phyloP scores from a whole-genome alignment of 2,329 filamentous ascomycete genomes.

The Aphanocladium album region DNA sequence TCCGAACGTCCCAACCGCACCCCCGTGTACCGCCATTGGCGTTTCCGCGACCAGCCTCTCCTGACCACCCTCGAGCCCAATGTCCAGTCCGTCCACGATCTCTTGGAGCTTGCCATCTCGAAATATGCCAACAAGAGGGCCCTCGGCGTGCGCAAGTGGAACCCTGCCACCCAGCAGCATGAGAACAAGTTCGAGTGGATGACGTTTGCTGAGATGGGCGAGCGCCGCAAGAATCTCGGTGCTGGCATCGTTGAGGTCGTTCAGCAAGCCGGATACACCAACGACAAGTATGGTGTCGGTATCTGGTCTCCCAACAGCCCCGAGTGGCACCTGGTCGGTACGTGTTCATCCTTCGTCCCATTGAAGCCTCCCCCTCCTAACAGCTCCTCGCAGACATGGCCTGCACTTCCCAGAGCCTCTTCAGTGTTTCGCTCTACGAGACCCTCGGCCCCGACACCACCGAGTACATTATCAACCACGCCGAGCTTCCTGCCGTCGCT shows the following conservation, averaged over 20 bases:
- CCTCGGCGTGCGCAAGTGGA: slow-evolving; percentile 76
- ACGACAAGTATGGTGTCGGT: slow-evolving; percentile 66
- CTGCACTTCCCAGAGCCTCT: slow-evolving; percentile 81
- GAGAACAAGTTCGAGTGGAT: slow-evolving; percentile 75
- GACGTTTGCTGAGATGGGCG: slow-evolving; percentile 73
- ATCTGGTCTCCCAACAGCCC: slow-evolving; percentile 81
- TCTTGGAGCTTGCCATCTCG: slow-evolving; percentile 66
- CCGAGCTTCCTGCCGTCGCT: slow-evolving; percentile 67
- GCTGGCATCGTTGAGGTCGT: slow-evolving; percentile 81
- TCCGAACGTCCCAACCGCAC: slow-evolving; percentile 68
- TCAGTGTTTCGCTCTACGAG: slow-evolving; percentile 91
- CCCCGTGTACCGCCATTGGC: slow-evolving; percentile 78
- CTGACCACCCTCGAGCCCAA: slow-evolving; percentile 68
- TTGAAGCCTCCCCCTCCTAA: slow-evolving; percentile 1
- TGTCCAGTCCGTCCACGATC: slow-evolving; percentile 68
- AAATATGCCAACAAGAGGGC: slow-evolving; percentile 63
- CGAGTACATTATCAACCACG: slow-evolving; percentile 94
- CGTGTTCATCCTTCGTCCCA: slow-evolving; percentile 16
- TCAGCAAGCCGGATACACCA: slow-evolving; percentile 59
- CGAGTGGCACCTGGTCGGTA: slow-evolving; percentile 80
- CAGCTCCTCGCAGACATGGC: slow-evolving; percentile 60
- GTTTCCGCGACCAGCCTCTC: slow-evolving; percentile 64
- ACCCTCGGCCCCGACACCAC: slow-evolving; percentile 90
- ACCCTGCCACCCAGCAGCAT: slow-evolving; percentile 66
- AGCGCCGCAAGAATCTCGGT: slow-evolving; percentile 77